Percentiles rank a stretch among this genome's conserved stretches.
phyloP scores from a whole-genome alignment of 371 early-diverging fungal genomes.

The Mucor racemosus region DNA sequence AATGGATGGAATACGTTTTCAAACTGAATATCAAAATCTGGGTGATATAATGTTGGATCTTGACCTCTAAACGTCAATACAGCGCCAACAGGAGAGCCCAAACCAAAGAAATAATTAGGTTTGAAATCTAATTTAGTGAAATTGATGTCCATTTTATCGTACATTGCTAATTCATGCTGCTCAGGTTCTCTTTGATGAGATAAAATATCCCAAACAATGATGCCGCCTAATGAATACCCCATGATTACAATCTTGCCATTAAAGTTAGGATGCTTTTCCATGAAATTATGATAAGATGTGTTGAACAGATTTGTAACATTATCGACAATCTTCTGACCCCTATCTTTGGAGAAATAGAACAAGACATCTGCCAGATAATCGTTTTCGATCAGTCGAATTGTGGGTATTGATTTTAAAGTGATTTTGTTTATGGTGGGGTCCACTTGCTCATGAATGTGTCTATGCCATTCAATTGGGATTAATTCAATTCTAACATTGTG shows the following conservation, averaged over 20 bases:
- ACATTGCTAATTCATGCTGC: slow-evolving; percentile 30
- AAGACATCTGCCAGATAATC: slow-evolving; percentile 68
- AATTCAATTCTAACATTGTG: slow-evolving; percentile 40
- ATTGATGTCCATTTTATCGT: slow-evolving; percentile 45
- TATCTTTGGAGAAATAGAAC: slow-evolving; percentile 25
- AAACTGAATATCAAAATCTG: slow-evolving; percentile 55
- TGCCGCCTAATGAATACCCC: slow-evolving; percentile 69
- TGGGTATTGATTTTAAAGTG: slow-evolving; percentile 64
- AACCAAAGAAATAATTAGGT: slow-evolving; percentile 56
- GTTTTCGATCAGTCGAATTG: slow-evolving; percentile 65
- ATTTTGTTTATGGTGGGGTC: slow-evolving; percentile 51
- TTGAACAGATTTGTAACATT: slow-evolving; percentile 64
- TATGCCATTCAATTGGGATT: slow-evolving; percentile 59
- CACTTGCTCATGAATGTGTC: slow-evolving; percentile 55
- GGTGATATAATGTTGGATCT: slow-evolving; percentile 47
- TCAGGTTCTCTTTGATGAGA: slow-evolving; percentile 42
- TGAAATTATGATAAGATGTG: slow-evolving; percentile 51
- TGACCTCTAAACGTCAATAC: slow-evolving; percentile 66
- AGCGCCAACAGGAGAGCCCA: slow-evolving; percentile 68
- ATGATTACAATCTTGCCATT: slow-evolving; percentile 61
- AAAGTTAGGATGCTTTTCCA: slow-evolving; percentile 57
- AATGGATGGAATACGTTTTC: slow-evolving; percentile 70
- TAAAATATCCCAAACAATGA: slow-evolving; percentile 67
- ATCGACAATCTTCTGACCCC: slow-evolving; percentile 35
- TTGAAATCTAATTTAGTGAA: slow-evolving; percentile 57